Evolutionary conservation across 805 yeast genomes (phyloP), one percentile per base, ranked within the genome.

Genomic region (Candida dajiaensis): DNA sequence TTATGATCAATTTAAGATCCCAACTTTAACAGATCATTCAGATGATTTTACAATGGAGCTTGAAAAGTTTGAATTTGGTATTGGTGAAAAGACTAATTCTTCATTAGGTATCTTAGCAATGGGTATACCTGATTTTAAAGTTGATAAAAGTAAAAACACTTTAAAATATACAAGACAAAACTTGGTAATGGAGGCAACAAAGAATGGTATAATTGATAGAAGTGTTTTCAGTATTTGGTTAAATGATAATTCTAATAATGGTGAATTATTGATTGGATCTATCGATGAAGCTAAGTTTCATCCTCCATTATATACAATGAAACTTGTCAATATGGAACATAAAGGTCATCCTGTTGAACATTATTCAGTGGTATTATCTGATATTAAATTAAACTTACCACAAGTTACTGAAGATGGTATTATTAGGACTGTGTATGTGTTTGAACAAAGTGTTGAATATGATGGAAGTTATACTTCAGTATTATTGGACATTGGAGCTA

Each of bases 21-120:
- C 46, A n/a, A 47, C 50, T 4, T 6, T 38, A 12, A 36, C 20
- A 8, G 29, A 33, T n/a, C n/a, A n/a, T 3, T 23, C 15, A 1
- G 19, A 29, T 18, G 33, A 23, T 3, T 38, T 36, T 19, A 29
- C 4, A 2, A 4, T 43, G 8, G 35, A 39, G 19, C 18, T 36
- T 7, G 38, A 23, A 5, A 47, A 40, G 4, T 39, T 74, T 3
- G 46, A 59, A 18, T 50, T 69, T 16, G 49, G 47, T 20, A 67
- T 64, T 15, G 70, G 66, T 9, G 54, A 54, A n/a, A 48, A 48
- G 15, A 57, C 70, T 1, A 65, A 67, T 38, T 60, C 65, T 0
- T 49, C 64, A 2, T 57, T 59, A 12, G 69, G 68, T 37, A 64
- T 85, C 47, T 75, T 79, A 35, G 78, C 77, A 48, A 62, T 73